A percentile compares a stretch with the other conserved stretches of the same genome.
These are phyloP conservation scores for Sclerotiophoma versabilis DNA, from an alignment of 2,329 filamentous ascomycete genomes.

Conservation along the genomic window DNA sequence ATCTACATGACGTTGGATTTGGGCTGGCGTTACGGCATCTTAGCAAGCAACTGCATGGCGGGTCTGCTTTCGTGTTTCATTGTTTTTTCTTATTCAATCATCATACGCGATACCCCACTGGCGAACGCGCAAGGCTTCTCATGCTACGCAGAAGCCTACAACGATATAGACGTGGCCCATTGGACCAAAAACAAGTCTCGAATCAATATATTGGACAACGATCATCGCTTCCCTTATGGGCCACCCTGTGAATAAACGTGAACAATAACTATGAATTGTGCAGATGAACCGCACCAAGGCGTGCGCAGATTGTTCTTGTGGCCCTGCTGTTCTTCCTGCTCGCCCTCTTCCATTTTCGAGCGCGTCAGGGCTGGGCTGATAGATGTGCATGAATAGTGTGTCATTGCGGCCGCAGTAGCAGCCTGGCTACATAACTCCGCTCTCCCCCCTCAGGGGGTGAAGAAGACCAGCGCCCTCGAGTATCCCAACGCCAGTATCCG, in stretches of 20 bases:
- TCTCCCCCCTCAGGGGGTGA: constrained; percentile 1
- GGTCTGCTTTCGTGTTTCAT: background rate
- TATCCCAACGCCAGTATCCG: constrained; percentile 40
- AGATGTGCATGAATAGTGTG: constrained; percentile 13
- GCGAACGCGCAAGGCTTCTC: constrained; percentile 45
- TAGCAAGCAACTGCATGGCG: constrained; percentile 9
- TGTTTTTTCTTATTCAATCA: background rate
- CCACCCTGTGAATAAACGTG: no score
- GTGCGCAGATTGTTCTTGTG: background rate
- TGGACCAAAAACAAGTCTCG: constrained; percentile 40
- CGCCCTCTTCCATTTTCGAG: background rate
- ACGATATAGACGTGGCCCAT: constrained; percentile 37
- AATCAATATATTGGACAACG: constrained; percentile 7
- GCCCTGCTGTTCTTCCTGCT: background rate
- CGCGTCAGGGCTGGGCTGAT: background rate
- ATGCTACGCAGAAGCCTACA: constrained; percentile 37
- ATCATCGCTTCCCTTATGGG: background rate
- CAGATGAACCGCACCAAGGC: background rate
- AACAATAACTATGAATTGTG: no score
- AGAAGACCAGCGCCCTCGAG: constrained; percentile 14
- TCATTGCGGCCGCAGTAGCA: constrained; percentile 17
- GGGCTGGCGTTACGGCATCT: constrained; percentile 12
- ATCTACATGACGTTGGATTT: background rate
- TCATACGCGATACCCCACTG: constrained; percentile 41
- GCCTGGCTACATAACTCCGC: constrained; percentile 20